Percentiles rank a stretch among this genome's conserved stretches.
Evolutionary conservation across 768 basidiomycete genomes (phyloP).

Genomic region (Suillus tomentosus): DNA sequence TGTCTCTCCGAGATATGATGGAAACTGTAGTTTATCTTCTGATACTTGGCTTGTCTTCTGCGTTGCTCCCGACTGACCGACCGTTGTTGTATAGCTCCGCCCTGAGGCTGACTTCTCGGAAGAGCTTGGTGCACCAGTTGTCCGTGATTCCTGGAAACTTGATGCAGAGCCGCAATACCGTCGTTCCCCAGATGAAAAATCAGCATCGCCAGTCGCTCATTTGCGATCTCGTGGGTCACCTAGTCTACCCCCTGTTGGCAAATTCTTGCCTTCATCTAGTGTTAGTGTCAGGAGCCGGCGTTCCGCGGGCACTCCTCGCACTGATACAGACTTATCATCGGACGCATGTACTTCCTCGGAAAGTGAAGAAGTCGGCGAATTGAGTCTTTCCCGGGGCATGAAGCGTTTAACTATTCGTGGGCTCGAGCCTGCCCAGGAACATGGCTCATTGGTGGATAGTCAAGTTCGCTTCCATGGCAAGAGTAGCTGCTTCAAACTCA

Average conservation of each 20-base stretch:
- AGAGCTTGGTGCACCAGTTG: slow-evolving; percentile 62
- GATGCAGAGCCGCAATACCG: slow-evolving; percentile 23
- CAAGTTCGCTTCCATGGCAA: slow-evolving; percentile 62
- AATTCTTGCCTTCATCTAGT: slow-evolving; percentile 13
- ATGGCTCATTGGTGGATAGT: slow-evolving; percentile 36
- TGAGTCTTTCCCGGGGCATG: slow-evolving; percentile 41
- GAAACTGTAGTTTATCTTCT: background rate
- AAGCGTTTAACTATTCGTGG: slow-evolving; percentile 40
- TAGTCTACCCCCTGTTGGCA: slow-evolving; percentile 10
- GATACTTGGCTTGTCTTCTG: background rate
- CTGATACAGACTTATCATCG: slow-evolving; percentile 32
- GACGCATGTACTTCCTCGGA: slow-evolving; percentile 35
- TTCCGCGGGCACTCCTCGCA: slow-evolving; percentile 26
- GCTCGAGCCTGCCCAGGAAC: slow-evolving; percentile 39
- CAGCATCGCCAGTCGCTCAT: slow-evolving; percentile 21
- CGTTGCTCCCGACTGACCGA: background rate
- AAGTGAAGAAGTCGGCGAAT: slow-evolving; percentile 39
- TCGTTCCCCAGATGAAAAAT: slow-evolving; percentile 25
- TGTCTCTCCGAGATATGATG: background rate
- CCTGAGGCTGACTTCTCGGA: slow-evolving; percentile 63
- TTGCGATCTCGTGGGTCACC: slow-evolving; percentile 20
- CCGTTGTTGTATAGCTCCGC: slow-evolving; percentile 45
- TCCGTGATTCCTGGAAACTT: slow-evolving; percentile 65
- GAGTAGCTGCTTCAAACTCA: slow-evolving; percentile 57
- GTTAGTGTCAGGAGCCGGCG: slow-evolving; percentile 15